Conservation (phyloP, 2,329 filamentous ascomycete species). For the Neonectria sp. region DNA sequence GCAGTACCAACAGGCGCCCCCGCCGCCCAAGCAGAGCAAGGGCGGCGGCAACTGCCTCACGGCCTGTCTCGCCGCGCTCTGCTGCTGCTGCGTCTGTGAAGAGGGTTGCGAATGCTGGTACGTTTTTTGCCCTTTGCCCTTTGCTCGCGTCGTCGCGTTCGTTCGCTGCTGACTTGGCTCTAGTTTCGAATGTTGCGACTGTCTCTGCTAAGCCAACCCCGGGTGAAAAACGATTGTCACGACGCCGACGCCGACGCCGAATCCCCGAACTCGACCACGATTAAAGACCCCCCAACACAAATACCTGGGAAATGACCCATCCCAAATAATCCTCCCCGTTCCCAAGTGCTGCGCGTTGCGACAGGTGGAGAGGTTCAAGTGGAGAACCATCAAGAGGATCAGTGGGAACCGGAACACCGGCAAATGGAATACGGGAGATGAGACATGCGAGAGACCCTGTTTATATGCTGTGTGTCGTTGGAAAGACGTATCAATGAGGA, state of each 20-base stretch:
- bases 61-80: constrained; percentile 64
- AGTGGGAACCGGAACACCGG: constrained; percentile 20
- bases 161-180: constrained; percentile 16
- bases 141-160: neutral
- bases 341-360: neutral
- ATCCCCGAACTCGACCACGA: constrained; percentile 21
- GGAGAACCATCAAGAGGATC: constrained; percentile 16
- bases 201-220: constrained; percentile 50
- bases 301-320: neutral
- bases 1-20: constrained; percentile 60
- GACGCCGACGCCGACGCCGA: neutral
- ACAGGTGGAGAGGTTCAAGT: constrained; percentile 2
- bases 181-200: constrained; percentile 61
- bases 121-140: constrained; percentile 16
- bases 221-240: neutral
- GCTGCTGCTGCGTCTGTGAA: constrained; percentile 66
- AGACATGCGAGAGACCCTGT: constrained; percentile 12
- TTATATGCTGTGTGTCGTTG: constrained; percentile 10
- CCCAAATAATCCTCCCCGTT: constrained; percentile 4
- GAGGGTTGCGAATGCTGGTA: constrained; percentile 67
- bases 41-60: constrained; percentile 60
- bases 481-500: constrained; percentile 2
- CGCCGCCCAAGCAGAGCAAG: constrained; percentile 51
- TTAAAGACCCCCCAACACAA: neutral
- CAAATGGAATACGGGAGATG: constrained; percentile 20